Conservation (phyloP, 495 filamentous ascomycete species). For the Neurospora sp. region DNA sequence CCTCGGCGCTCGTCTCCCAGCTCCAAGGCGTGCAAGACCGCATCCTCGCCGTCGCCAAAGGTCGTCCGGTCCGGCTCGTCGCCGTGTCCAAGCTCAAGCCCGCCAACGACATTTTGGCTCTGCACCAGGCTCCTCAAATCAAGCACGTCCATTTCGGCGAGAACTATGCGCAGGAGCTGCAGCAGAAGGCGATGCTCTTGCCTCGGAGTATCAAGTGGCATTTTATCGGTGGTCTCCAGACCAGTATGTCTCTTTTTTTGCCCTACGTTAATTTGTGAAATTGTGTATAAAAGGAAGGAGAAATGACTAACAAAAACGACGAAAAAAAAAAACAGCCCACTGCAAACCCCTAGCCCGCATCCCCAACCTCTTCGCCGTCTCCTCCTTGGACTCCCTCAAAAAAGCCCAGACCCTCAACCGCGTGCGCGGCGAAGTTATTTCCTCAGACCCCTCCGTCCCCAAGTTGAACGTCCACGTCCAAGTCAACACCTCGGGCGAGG, state of each 20-base stretch:
- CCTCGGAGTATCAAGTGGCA: slow-evolving; percentile 81
- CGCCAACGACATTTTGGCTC: slow-evolving; percentile 72
- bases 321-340: slow-evolving; percentile 40
- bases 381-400: slow-evolving; percentile 76
- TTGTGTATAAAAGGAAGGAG: too few relatives aligned
- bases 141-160: slow-evolving; percentile 82
- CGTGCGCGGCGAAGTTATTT: slow-evolving; percentile 45
- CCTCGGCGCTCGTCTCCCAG: slow-evolving; percentile 35
- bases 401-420: slow-evolving; percentile 77
- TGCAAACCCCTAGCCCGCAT: slow-evolving; percentile 79
- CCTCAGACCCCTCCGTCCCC: too few relatives aligned
- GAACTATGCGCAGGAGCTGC: slow-evolving; percentile 91
- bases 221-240: slow-evolving; percentile 87
- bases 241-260: slow-evolving; percentile 20
- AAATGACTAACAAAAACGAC: too few relatives aligned
- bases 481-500: slow-evolving; percentile 89
- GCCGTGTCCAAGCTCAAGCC: slow-evolving; percentile 94
- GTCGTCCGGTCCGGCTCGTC: slow-evolving; percentile 59
- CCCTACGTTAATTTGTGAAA: too few relatives aligned
- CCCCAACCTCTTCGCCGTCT: slow-evolving; percentile 86
- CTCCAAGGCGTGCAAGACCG: slow-evolving; percentile 36
- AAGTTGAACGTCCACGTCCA: slow-evolving; percentile 59
- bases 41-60: slow-evolving; percentile 32
- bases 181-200: slow-evolving; percentile 70
- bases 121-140: slow-evolving; percentile 49